A percentile compares a stretch with the other conserved stretches of the same genome.
These are phyloP conservation scores for Metschnikowia proteae DNA, from an alignment of 805 yeast species.

Conservation along the genomic window DNA sequence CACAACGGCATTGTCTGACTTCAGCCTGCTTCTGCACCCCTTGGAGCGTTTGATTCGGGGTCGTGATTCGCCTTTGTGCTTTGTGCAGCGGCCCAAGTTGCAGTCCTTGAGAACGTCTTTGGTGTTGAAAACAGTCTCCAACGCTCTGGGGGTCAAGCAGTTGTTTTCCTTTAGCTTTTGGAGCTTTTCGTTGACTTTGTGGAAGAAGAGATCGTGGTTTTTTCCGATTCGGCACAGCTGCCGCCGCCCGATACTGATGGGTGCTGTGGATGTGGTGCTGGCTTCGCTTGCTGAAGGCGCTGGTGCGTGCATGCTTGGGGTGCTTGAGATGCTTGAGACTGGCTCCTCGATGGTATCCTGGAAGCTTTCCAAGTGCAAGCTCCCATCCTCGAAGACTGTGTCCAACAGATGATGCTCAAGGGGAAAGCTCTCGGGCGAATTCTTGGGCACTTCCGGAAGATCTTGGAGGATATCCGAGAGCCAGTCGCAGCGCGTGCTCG, in stretches of 20 bases:
- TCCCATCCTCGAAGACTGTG: neutral
- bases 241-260: neutral
- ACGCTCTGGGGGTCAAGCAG: slow-evolving; percentile 21
- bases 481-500: neutral
- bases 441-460: slow-evolving; percentile 1
- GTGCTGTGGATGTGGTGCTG: neutral
- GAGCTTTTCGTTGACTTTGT: slow-evolving; percentile 18
- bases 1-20: neutral
- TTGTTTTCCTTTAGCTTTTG: slow-evolving; percentile 17
- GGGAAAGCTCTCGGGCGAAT: neutral
- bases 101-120: slow-evolving; percentile 25
- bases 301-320: too few relatives aligned
- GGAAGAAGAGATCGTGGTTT: slow-evolving; percentile 4
- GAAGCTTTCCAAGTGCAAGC: too few relatives aligned
- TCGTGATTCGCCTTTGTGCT: neutral
- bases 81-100: slow-evolving; percentile 3
- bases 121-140: slow-evolving; percentile 29
- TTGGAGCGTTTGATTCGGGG: neutral
- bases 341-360: too few relatives aligned
- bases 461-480: neutral
- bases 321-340: too few relatives aligned
- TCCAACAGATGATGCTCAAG: neutral
- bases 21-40: neutral
- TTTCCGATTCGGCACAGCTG: neutral
- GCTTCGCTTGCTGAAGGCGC: too few relatives aligned